Base-by-base conservation (phyloP, 805 yeast genomes). In the Metahyphopichia silvanorum region DNA sequence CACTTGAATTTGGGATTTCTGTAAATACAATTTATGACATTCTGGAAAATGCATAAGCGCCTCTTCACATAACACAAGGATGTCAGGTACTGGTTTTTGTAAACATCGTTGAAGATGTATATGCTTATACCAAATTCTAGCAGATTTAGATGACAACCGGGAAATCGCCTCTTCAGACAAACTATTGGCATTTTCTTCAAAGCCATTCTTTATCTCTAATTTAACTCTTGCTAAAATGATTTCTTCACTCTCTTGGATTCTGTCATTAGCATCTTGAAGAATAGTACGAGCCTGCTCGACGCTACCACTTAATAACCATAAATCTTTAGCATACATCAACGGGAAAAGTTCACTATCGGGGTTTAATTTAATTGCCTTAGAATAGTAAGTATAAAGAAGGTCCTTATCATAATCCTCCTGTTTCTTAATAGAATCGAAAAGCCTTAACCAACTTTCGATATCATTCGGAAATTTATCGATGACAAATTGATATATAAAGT, bases 201-300 rank as follows among this genome's bases (percentile, higher is more conserved):
- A 49, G 4, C 59, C 55, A 5, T 63, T 56, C 15, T 66, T 66
- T 12, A 63, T 58, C 35, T 84, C 85, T 21, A 87, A 55, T 42
- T 85, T 82, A 16, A 82, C 64, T n/a, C 80, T 68, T 0, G 91
- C 91, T 31, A 82, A 60, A 86, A 87, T 81, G 7, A 86, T 51
- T 16, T 71, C 75, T 38, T 76, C 80, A 38, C 62, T 66, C 0
- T 55, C 42, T 1, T 81, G 74, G 6, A 73, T 55, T 2, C 43
- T 33, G 4, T 59, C 48, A 26, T 73, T 51, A 0, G 83, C 82
- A 10, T 64, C 57, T 2, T 60, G 49, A 5, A 88, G 57, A 4
- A 85, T 72, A 1, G 49, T 44, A 32, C 79, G 60, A 0, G 95
- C 83, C 3, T 63, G 71, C 1, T 50, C 57, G 1, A 71, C 45